Percentiles rank a stretch among this genome's conserved stretches.
These are phyloP conservation scores for Sanguinoderma infundibulare DNA, from an alignment of 1,284 basidiomycete genomes.

Conservation along the genomic window DNA sequence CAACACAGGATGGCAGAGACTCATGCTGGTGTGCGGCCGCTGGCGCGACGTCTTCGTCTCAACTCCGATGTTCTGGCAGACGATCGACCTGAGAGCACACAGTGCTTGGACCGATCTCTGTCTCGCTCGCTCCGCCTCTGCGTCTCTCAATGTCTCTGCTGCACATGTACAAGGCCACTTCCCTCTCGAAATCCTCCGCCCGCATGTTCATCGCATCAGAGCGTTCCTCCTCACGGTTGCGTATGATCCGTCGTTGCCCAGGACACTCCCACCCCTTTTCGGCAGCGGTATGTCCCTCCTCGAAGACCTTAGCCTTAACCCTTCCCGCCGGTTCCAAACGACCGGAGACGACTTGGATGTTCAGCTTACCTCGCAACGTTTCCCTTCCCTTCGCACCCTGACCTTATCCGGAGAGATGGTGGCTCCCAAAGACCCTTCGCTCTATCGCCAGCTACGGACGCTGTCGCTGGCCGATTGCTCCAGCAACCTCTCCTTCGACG, in stretches of 20 bases:
- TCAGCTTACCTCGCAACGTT: background rate
- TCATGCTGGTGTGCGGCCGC: slow-evolving; percentile 8
- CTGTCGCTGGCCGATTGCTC: background rate
- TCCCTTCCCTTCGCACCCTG: background rate
- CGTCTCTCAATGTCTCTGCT: background rate
- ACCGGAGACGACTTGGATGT: background rate
- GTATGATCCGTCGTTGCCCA: background rate
- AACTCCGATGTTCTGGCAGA: slow-evolving; percentile 2
- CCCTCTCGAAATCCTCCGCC: background rate
- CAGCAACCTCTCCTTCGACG: background rate
- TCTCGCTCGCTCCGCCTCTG: background rate
- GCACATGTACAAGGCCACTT: background rate
- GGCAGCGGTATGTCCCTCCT: background rate
- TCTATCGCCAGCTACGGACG: background rate
- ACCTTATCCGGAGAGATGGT: background rate
- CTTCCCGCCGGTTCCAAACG: background rate
- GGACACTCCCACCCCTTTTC: background rate
- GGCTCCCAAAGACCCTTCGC: background rate
- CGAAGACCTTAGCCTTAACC: background rate
- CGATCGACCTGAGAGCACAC: background rate
- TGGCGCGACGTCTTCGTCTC: slow-evolving; percentile 3
- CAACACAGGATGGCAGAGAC: background rate
- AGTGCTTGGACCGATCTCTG: background rate
- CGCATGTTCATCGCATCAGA: background rate
- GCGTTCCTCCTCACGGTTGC: background rate